phyloP scores from a whole-genome alignment of 1,284 basidiomycete genomes.

The Apiotrichum akiyoshidainum region DNA sequence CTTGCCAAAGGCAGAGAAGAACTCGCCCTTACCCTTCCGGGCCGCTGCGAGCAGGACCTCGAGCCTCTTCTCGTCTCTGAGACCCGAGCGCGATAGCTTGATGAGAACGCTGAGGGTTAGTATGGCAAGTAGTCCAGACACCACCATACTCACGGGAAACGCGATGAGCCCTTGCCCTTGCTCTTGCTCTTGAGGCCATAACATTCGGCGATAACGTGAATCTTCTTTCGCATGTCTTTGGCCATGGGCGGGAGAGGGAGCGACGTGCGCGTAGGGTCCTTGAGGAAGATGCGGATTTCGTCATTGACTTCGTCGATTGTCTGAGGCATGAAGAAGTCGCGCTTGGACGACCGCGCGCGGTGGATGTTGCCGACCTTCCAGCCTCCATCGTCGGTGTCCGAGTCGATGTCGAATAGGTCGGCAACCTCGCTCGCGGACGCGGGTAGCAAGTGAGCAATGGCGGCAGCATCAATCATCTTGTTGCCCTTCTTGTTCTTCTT shows the following conservation, averaged over 20 bases:
- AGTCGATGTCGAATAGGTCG: conserved; percentile 43
- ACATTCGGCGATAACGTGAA: conserved; percentile 72
- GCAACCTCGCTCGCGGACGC: conserved; percentile 41
- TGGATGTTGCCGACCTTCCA: conserved; percentile 13
- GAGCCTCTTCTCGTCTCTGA: conserved; percentile 63
- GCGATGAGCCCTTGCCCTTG: conserved; percentile 61
- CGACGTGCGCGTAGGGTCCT: conserved; percentile 55
- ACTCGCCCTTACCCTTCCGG: conserved; percentile 29
- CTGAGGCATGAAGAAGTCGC: conserved; percentile 10
- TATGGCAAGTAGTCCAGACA: neutral
- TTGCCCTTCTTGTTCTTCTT: conserved; percentile 28
- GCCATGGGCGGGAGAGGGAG: conserved; percentile 73
- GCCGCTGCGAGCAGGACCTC: conserved; percentile 54
- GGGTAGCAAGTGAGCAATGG: conserved; percentile 41
- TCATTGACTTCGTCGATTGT: conserved; percentile 54
- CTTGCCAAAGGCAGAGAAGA: conserved; percentile 43
- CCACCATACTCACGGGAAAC: conserved; percentile 53
- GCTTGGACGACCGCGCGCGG: conserved; percentile 2
- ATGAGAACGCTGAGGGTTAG: conserved; percentile 59
- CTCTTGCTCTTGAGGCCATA: conserved; percentile 75
- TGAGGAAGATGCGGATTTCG: conserved; percentile 68
- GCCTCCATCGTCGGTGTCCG: conserved; percentile 20
- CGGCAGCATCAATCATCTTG: conserved; percentile 53
- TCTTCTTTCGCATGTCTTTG: conserved; percentile 64
- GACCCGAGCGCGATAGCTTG: conserved; percentile 61